Conservation (phyloP, 2,329 filamentous ascomycete genomes). For the Ilyonectria mors-panacis region DNA sequence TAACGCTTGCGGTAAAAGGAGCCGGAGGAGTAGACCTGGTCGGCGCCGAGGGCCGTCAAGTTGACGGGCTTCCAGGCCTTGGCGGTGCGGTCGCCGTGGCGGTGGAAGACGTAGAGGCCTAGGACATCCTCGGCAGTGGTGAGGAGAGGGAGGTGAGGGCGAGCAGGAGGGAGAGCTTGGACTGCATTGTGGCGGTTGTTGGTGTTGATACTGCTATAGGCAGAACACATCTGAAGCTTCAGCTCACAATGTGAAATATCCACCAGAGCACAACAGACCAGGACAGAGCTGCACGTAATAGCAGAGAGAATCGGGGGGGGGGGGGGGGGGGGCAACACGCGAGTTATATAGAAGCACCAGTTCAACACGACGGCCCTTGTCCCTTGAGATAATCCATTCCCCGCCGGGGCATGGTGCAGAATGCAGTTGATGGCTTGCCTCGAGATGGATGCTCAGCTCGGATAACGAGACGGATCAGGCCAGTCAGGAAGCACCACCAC, state of each 20-base stretch:
- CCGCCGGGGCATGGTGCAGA: conserved; percentile 10
- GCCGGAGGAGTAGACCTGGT: conserved; percentile 80
- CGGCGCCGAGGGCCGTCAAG: conserved; percentile 85
- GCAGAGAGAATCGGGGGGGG: not conserved
- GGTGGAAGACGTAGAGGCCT: conserved; percentile 88
- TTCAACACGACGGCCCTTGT: not conserved
- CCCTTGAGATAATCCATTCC: conserved; percentile 14
- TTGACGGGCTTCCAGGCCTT: conserved; percentile 80
- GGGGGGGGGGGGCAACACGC: not conserved
- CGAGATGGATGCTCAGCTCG: not conserved
- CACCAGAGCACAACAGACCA: not conserved
- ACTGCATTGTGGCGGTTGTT: conserved; percentile 52
- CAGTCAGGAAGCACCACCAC: conserved; percentile 7
- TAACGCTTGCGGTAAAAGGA: conserved; percentile 84
- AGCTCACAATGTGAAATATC: not conserved
- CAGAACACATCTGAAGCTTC: not conserved
- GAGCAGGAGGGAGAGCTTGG: conserved; percentile 56
- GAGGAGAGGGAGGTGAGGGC: conserved; percentile 54
- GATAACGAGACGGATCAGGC: conserved; percentile 4
- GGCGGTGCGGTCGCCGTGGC: conserved; percentile 89
- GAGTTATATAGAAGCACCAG: not conserved
- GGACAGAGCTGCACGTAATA: not conserved
- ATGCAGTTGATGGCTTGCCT: not conserved
- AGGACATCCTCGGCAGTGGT: conserved; percentile 76
- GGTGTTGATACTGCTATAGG: conserved; percentile 4